Evolutionary conservation across 345 rosid species (phyloP).

Genomic region (Rhodomyrtus tomentosa): DNA sequence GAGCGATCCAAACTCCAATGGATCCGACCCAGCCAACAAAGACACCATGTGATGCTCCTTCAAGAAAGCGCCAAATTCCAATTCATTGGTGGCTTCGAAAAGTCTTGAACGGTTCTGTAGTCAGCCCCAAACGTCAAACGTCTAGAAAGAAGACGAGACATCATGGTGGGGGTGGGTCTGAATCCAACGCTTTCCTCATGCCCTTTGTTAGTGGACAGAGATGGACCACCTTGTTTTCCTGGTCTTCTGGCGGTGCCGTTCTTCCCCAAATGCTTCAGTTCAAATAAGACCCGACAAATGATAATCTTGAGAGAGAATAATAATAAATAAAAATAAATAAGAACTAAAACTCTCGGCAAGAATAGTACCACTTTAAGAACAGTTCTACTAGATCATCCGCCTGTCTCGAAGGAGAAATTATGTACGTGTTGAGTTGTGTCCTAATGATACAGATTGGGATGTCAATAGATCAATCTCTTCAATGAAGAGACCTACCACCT

Average conservation of each 20-base stretch:
- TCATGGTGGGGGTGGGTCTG: background rate
- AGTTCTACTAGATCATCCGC: background rate
- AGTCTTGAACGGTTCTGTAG: background rate
- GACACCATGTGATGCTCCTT: background rate
- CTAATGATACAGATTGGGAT: background rate
- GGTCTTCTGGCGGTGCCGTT: background rate
- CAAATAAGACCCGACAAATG: background rate
- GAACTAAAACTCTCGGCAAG: background rate
- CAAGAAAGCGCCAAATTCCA: background rate
- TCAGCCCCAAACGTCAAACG: background rate
- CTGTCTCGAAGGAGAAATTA: background rate
- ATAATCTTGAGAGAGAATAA: background rate
- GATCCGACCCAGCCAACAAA: background rate
- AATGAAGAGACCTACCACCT: background rate
- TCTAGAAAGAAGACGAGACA: background rate
- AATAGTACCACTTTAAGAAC: background rate
- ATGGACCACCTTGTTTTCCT: background rate
- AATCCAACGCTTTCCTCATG: background rate
- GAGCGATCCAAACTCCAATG: background rate
- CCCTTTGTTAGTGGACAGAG: background rate
- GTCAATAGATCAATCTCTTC: background rate
- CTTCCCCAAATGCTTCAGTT: background rate
- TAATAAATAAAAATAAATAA: background rate
- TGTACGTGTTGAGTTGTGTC: background rate
- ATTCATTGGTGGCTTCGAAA: background rate